Base-by-base conservation (phyloP, 1,139 yeast genomes). In the Saccharomyces hybrid region DNA sequence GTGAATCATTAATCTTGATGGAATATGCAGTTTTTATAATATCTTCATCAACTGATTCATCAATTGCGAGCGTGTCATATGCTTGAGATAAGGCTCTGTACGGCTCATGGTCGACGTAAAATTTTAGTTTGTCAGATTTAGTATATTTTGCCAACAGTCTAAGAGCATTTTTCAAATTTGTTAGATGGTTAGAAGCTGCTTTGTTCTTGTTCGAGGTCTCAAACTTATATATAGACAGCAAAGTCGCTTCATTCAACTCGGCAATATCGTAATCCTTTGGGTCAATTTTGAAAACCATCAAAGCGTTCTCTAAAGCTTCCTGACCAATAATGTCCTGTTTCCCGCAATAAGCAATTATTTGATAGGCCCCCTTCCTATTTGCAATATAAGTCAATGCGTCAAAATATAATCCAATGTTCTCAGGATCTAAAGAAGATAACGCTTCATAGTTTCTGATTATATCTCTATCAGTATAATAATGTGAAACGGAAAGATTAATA, bases 31-130 rank as follows among this genome's bases (percentile, higher is more conserved):
- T 85, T 34, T 82, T 76, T 4, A 86, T 80, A 47, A 86, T 82
- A 57, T 86, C 95, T 63, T 86, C 93, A 64, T 86, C 95, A 3
- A 88, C 84, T 5, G 81, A 76, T 41, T 79, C 81, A 60, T 80
- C 84, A 26, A 86, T 78, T 14, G 82, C 84, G 50, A 89, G 70
- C 14, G 78, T 76, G 1, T 76, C 76, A 60, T 86, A 81, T 0
- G 97, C 95, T 52, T 81, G 78, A 2, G 70, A 66, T 4, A 81
- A 60, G 13, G 81, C 79, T 42, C 81, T 63, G 50, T 63, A 70
- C 2, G 86, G 78, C 63, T 86, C 91, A 31, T 77, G 73, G 3
- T 74, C 75, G 44, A 86, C 67, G 58, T 73, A 83, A 23, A 73
- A 70, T 5, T 61, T 61, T n/a, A 88, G 63, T 5, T 56, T 62